A percentile compares a stretch with the other conserved stretches of the same genome.
These are phyloP conservation scores for Bipolaris victoriae DNA, from an alignment of 2,329 filamentous ascomycete species.

Conservation along the genomic window DNA sequence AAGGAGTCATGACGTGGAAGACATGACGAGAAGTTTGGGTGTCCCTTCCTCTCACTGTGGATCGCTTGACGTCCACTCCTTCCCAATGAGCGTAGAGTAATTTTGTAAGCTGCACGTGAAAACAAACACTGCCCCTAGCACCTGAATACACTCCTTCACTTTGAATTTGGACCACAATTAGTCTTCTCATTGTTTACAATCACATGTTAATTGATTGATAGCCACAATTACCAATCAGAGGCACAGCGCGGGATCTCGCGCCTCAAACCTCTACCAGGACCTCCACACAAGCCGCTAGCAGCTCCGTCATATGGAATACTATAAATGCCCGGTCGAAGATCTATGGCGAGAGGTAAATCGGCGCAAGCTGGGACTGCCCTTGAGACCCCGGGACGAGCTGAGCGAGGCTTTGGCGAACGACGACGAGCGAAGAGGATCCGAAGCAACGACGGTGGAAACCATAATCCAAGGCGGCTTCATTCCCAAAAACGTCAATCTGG, in stretches of 20 bases:
- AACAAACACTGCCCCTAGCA: background rate
- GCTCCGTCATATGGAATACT: constrained; percentile 33
- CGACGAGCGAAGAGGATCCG: constrained; percentile 25
- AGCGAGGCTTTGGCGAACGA: constrained; percentile 29
- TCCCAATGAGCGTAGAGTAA: constrained; percentile 1
- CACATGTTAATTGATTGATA: background rate
- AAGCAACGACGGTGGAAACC: constrained; percentile 30
- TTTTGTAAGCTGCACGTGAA: background rate
- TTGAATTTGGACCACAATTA: background rate
- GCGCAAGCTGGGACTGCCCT: constrained; percentile 15
- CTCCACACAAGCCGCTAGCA: background rate
- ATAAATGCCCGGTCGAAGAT: constrained; percentile 24
- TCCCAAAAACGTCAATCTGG: background rate
- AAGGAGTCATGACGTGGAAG: background rate
- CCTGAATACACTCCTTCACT: background rate
- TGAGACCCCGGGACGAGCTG: constrained; percentile 24
- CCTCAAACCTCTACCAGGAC: background rate
- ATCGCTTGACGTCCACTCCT: background rate
- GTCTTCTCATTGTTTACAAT: background rate
- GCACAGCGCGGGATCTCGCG: background rate
- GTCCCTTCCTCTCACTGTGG: background rate
- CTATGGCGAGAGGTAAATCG: constrained; percentile 27
- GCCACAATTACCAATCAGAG: background rate
- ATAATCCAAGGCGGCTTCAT: background rate
- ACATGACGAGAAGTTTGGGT: background rate